Conservation (phyloP, 139 green algal species). For the Chlamydomonas incerta region DNA sequence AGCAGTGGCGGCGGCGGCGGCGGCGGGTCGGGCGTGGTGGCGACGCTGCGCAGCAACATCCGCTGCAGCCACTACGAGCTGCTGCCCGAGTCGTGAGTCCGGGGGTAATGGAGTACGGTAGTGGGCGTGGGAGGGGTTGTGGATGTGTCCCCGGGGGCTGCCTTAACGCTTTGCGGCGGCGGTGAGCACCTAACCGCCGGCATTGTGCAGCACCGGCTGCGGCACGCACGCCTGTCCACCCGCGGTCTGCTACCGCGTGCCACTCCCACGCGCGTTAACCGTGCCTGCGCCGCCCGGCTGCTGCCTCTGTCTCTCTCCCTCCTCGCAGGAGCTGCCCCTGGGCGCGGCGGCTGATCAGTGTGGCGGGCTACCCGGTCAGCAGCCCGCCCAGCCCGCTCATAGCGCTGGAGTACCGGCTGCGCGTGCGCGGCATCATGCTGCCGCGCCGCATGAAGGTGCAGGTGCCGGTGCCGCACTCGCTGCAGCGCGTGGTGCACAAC, state of each 20-base stretch:
- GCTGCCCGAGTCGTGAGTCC: neutral
- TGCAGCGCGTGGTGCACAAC: slow-evolving; percentile 22
- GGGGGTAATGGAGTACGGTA: too few species aligned
- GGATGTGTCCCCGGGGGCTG: too few species aligned
- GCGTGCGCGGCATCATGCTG: slow-evolving; percentile 36
- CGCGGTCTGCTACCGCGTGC: too few species aligned
- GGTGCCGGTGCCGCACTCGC: slow-evolving; percentile 14
- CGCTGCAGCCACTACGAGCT: slow-evolving; percentile 34
- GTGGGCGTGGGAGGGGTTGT: too few species aligned
- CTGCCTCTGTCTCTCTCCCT: neutral
- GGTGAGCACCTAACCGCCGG: too few species aligned
- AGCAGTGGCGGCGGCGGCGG: neutral
- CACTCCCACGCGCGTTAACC: too few species aligned
- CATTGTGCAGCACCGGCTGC: too few species aligned
- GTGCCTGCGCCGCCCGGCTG: neutral
- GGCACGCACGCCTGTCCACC: too few species aligned
- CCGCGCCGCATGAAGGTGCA: slow-evolving; percentile 36
- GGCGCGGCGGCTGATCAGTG: neutral
- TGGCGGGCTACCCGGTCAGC: slow-evolving; percentile 8
- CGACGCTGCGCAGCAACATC: slow-evolving; percentile 19
- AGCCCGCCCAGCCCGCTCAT: slow-evolving; percentile 10
- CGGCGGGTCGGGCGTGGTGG: neutral
- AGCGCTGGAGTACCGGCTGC: slow-evolving; percentile 19
- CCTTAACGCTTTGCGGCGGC: too few species aligned
- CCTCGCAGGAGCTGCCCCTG: slow-evolving; percentile 24